Conservation (phyloP, 345 rosid genomes). For the Brassica carinata region DNA sequence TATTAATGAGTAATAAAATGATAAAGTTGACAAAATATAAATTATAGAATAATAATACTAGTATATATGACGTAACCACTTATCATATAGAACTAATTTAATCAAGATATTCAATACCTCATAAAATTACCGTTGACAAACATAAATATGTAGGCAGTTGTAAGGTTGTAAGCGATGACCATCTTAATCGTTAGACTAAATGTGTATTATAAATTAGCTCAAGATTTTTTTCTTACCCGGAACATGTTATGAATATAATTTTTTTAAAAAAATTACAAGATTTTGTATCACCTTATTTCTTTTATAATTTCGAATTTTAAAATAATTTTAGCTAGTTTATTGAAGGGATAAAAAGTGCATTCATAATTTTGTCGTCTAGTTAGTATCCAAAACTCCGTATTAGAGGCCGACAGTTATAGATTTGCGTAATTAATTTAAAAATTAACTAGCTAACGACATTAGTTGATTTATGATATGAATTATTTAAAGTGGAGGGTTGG, state of each 20-base stretch:
- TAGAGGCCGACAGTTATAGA: conserved; percentile 32
- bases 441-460: neutral
- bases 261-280: too few relatives aligned
- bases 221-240: neutral
- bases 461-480: neutral
- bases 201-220: neutral
- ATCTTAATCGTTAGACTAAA: neutral
- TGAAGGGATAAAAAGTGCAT: neutral
- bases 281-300: neutral
- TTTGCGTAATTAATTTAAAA: conserved; percentile 24
- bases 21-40: neutral
- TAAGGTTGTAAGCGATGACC: neutral
- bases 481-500: conserved; percentile 32
- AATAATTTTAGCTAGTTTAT: neutral
- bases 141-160: neutral
- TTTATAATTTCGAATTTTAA: neutral
- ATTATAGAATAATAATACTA: neutral
- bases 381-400: conserved; percentile 35
- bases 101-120: neutral
- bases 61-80: neutral
- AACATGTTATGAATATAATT: neutral
- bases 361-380: conserved; percentile 24
- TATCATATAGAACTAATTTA: neutral
- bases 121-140: neutral
- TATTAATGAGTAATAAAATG: neutral